Conservation (phyloP, 2,329 filamentous ascomycete genomes). For the Aspergillus glaucus region DNA sequence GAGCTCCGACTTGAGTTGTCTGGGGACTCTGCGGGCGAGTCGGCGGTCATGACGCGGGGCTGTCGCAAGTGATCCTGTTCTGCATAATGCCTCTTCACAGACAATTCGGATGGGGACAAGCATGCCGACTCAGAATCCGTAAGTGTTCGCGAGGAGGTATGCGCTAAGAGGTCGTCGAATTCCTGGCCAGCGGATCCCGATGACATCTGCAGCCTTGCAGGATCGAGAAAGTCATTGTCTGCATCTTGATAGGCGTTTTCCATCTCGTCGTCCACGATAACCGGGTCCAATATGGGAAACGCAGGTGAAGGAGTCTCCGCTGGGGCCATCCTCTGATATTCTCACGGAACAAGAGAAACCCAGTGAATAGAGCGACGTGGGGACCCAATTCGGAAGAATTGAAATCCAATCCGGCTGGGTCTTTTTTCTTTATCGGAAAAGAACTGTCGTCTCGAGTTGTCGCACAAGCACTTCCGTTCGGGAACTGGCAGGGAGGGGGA, state of each 20-base stretch:
- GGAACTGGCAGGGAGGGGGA: background rate
- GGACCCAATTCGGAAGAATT: too few species aligned
- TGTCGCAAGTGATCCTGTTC: constrained; percentile 29
- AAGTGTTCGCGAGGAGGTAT: constrained; percentile 22
- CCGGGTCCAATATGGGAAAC: constrained; percentile 34
- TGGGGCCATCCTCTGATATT: constrained; percentile 30
- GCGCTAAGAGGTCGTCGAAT: constrained; percentile 38
- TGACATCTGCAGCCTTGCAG: constrained; percentile 31
- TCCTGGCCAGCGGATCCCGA: constrained; percentile 32
- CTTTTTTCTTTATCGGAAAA: constrained; percentile 2
- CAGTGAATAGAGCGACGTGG: background rate
- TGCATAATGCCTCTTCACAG: constrained; percentile 23
- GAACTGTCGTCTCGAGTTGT: background rate
- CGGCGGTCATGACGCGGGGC: constrained; percentile 26
- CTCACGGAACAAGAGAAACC: background rate
- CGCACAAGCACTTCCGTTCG: background rate
- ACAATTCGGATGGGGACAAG: constrained; percentile 24
- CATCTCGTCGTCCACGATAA: constrained; percentile 40
- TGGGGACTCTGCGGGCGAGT: constrained; percentile 41
- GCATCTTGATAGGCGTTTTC: constrained; percentile 34
- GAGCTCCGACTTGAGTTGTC: constrained; percentile 40
- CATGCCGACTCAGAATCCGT: constrained; percentile 22
- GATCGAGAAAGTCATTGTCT: constrained; percentile 40
- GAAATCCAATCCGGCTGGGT: too few species aligned
- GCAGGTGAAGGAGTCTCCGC: constrained; percentile 31